A percentile compares a stretch with the other conserved stretches of the same genome.
phyloP scores from a whole-genome alignment of 208 protist genomes.

The Porcisia deanei region DNA sequence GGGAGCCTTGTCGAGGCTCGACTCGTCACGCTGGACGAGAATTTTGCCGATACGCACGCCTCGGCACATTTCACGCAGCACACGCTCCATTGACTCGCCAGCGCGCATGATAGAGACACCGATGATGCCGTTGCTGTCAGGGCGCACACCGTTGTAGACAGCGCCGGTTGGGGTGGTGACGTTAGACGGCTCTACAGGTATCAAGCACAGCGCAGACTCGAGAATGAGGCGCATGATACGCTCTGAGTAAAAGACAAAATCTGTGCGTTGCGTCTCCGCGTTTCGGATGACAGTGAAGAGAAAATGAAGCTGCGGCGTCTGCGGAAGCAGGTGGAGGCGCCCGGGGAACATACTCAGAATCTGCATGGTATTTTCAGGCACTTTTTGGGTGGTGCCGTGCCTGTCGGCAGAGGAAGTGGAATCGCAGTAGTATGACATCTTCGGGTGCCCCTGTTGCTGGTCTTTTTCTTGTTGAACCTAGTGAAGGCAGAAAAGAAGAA shows the following conservation, averaged over 20 bases:
- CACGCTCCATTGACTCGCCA: constrained; percentile 96
- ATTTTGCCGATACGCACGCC: constrained; percentile 98
- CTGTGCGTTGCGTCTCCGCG: constrained; percentile 83
- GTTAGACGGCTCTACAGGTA: constrained; percentile 83
- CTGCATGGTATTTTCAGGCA: constrained; percentile 45
- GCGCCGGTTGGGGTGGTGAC: constrained; percentile 93
- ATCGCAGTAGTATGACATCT: constrained; percentile 2
- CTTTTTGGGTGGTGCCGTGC: constrained; percentile 17
- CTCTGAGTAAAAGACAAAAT: constrained; percentile 98
- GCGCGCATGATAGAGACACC: constrained; percentile 97
- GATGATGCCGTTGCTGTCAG: constrained; percentile 87
- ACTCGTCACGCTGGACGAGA: constrained; percentile 97
- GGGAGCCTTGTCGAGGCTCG: constrained; percentile 82
- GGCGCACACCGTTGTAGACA: constrained; percentile 76
- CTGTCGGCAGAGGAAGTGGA: constrained; percentile 28
- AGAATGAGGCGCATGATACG: constrained; percentile 95
- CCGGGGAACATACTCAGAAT: constrained; percentile 69
- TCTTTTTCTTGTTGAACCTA: background rate
- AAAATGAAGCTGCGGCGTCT: constrained; percentile 91
- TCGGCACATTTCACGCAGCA: constrained; percentile 93
- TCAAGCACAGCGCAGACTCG: constrained; percentile 89
- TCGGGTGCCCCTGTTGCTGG: background rate
- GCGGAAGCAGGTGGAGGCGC: constrained; percentile 66
- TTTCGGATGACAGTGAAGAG: constrained; percentile 96
- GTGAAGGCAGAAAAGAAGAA: background rate